These are phyloP conservation scores for Pseudisothecium myosuroides DNA, from an alignment of 225 moss, liverwort and hornwort genomes.

Conservation along the genomic window DNA sequence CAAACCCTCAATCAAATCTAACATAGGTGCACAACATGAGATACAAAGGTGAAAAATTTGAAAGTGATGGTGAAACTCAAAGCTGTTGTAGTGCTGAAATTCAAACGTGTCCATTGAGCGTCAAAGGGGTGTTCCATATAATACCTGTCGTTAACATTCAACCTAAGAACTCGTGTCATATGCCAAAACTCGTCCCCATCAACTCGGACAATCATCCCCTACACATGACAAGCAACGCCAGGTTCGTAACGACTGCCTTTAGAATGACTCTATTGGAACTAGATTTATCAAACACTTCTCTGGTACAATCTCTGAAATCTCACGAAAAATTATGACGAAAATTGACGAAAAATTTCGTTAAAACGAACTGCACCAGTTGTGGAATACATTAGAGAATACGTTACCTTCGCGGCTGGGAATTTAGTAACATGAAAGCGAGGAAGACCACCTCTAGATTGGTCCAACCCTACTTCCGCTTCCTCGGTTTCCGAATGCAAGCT, in stretches of 20 bases:
- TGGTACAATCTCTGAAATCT: neutral
- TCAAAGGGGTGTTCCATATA: neutral
- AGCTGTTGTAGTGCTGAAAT: neutral
- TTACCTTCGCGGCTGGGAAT: slow-evolving; percentile 56
- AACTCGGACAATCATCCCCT: slow-evolving; percentile 66
- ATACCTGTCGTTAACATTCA: slow-evolving; percentile 81
- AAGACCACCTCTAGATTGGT: slow-evolving; percentile 64
- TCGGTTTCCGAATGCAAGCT: neutral
- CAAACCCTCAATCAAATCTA: neutral
- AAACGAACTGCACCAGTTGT: neutral
- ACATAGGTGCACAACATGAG: neutral
- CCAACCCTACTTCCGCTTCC: neutral
- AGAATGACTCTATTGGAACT: neutral
- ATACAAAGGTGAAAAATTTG: neutral
- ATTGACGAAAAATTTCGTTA: no score
- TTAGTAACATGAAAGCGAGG: slow-evolving; percentile 70
- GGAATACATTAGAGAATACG: neutral
- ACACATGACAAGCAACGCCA: neutral
- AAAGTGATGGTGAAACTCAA: neutral
- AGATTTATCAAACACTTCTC: neutral
- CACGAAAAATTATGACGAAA: neutral
- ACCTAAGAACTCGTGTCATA: slow-evolving; percentile 79
- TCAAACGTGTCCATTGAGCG: neutral
- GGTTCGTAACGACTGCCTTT: neutral
- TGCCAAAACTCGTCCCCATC: slow-evolving; percentile 94